A percentile compares a stretch with the other conserved stretches of the same genome.
These are phyloP conservation scores for Coemansia sp. DNA, from an alignment of 192 early-diverging fungal species.

Conservation along the genomic window DNA sequence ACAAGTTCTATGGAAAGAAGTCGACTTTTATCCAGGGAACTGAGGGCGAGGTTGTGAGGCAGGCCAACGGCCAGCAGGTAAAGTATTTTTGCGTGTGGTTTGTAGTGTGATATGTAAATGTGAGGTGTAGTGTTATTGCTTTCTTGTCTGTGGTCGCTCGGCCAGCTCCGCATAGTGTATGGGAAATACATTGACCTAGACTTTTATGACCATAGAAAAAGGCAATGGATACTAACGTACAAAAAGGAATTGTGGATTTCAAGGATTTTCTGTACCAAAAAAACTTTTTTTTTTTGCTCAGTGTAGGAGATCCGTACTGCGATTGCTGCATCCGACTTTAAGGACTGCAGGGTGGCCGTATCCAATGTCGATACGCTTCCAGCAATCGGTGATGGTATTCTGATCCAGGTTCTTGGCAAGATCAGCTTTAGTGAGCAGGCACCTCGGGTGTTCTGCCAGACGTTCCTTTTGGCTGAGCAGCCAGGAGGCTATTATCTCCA, in stretches of 20 bases:
- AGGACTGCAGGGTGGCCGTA: slow-evolving; percentile 85
- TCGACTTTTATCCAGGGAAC: slow-evolving; percentile 80
- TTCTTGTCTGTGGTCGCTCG: no score
- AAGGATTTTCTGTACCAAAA: background rate
- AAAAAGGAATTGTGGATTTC: background rate
- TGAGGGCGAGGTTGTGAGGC: slow-evolving; percentile 71
- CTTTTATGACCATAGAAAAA: no score
- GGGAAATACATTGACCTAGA: no score
- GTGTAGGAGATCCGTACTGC: slow-evolving; percentile 77
- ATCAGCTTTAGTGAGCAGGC: slow-evolving; percentile 81
- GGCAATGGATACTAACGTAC: background rate
- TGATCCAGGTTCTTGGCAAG: slow-evolving; percentile 90
- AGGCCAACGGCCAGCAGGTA: slow-evolving; percentile 69
- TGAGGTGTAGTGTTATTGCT: no score
- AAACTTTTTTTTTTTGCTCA: background rate
- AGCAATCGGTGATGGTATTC: slow-evolving; percentile 73
- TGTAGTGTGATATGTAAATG: background rate
- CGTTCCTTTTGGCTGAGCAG: slow-evolving; percentile 88
- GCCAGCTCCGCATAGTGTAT: no score
- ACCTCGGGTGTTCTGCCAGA: slow-evolving; percentile 87
- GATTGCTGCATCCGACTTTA: slow-evolving; percentile 74
- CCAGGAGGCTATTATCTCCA: slow-evolving; percentile 88
- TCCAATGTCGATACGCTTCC: slow-evolving; percentile 83
- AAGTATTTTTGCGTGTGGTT: slow-evolving; percentile 7
- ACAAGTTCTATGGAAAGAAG: slow-evolving; percentile 86